These are phyloP conservation scores for Nitzschia sp. DNA, from an alignment of 108 stramenopile species.

Conservation along the genomic window DNA sequence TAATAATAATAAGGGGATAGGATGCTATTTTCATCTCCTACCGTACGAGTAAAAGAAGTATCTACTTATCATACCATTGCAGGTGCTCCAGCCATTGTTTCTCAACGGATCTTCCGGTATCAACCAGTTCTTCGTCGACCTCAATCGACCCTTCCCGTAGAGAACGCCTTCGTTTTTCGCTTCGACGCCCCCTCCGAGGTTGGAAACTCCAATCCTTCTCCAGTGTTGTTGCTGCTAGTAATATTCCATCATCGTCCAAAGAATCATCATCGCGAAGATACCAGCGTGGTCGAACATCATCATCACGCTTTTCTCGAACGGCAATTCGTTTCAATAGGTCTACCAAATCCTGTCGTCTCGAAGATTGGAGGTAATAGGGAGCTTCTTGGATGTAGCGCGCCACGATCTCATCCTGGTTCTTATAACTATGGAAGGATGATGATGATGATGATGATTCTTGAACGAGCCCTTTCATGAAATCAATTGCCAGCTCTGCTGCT, in stretches of 20 bases:
- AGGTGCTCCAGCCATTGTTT: background rate
- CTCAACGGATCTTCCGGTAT: background rate
- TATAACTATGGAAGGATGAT: no score
- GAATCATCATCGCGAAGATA: background rate
- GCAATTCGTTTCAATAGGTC: constrained; percentile 1
- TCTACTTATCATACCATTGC: background rate
- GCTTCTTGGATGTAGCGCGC: constrained; percentile 15
- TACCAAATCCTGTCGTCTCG: background rate
- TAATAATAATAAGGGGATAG: no score
- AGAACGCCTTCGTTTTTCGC: background rate
- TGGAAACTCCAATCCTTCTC: background rate
- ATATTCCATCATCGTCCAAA: background rate
- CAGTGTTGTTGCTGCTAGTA: no score
- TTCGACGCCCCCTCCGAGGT: background rate
- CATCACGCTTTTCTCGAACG: constrained; percentile 3
- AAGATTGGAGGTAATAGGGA: background rate
- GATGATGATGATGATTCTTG: constrained; percentile 1
- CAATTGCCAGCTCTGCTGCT: background rate
- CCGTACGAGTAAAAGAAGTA: no score
- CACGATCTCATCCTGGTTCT: constrained; percentile 3
- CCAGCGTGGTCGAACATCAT: background rate
- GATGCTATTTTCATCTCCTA: no score
- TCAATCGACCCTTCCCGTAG: background rate
- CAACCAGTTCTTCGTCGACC: background rate
- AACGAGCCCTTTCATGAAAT: background rate